phyloP scores from a whole-genome alignment of 306 rosid genomes.

The Arachis hypogaea region DNA sequence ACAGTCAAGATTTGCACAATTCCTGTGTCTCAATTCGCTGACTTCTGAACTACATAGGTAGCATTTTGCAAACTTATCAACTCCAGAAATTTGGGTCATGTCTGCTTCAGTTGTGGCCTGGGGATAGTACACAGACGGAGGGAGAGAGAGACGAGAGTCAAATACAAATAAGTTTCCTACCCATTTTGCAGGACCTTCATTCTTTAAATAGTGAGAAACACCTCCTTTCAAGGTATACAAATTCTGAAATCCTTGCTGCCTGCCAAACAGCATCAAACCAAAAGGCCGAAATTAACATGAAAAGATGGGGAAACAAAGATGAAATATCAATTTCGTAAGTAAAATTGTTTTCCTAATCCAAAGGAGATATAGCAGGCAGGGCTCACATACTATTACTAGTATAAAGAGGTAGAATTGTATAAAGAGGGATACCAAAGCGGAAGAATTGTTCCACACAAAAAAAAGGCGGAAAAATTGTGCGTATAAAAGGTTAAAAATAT shows the following conservation, averaged over 20 bases:
- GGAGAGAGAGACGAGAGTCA: slow-evolving; percentile 89
- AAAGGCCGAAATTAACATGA: slow-evolving; percentile 30
- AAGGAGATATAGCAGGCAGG: not conserved
- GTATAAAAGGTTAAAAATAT: not conserved
- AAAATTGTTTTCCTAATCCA: not conserved
- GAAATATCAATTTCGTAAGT: slow-evolving; percentile 19
- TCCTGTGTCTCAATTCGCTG: slow-evolving; percentile 78
- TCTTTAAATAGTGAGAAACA: slow-evolving; percentile 77
- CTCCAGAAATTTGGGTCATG: slow-evolving; percentile 41
- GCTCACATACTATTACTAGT: not conserved
- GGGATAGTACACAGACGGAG: slow-evolving; percentile 66
- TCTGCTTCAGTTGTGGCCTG: slow-evolving; percentile 44
- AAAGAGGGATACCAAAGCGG: too few species aligned
- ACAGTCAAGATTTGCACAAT: slow-evolving; percentile 95
- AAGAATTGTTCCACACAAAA: too few species aligned
- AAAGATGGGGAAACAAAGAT: too few species aligned
- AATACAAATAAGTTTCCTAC: slow-evolving; percentile 88
- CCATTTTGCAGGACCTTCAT: slow-evolving; percentile 82
- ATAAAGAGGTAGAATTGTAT: not conserved
- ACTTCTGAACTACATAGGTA: slow-evolving; percentile 64
- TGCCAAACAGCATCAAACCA: slow-evolving; percentile 44
- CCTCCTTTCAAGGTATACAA: slow-evolving; percentile 84
- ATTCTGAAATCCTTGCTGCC: slow-evolving; percentile 82
- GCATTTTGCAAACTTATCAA: slow-evolving; percentile 74
- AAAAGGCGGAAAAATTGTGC: not conserved